phyloP scores from a whole-genome alignment of 306 rosid species.

The Vicia villosa region DNA sequence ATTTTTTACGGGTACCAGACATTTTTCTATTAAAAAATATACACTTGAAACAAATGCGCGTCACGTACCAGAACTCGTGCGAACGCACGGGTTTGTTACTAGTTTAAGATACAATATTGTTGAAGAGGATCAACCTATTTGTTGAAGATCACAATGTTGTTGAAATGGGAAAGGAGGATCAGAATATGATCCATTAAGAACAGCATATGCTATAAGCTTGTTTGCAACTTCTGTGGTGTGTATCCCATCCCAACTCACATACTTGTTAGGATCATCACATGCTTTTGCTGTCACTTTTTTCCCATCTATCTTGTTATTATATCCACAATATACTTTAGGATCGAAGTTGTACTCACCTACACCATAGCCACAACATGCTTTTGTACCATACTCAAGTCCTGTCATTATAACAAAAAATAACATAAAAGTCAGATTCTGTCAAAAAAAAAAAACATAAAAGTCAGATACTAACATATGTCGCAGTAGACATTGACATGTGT shows the following conservation, averaged over 20 bases:
- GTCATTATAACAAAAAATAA: constrained; percentile 15
- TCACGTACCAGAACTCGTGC: too few species aligned
- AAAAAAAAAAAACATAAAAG: not conserved
- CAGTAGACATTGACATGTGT: too few species aligned
- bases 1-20: too few species aligned
- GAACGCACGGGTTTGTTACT: too few species aligned
- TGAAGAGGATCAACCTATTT: constrained; percentile 46
- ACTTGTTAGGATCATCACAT: constrained; percentile 70
- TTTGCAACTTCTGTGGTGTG: constrained; percentile 92
- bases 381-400: constrained; percentile 75
- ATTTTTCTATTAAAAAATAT: too few species aligned
- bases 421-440: not conserved
- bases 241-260: constrained; percentile 92
- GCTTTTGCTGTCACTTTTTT: constrained; percentile 66
- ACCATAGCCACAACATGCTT: constrained; percentile 88
- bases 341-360: constrained; percentile 74
- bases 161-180: constrained; percentile 70
- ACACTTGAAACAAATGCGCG: too few species aligned
- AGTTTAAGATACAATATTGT: too few species aligned
- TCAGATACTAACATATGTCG: not conserved
- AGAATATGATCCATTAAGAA: constrained; percentile 73
- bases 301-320: constrained; percentile 53
- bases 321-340: constrained; percentile 61
- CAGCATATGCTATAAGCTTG: constrained; percentile 66
- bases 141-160: constrained; percentile 58